Base-by-base conservation (phyloP, 2,329 filamentous ascomycete species). In the Pseudocercospora macadamiae region DNA sequence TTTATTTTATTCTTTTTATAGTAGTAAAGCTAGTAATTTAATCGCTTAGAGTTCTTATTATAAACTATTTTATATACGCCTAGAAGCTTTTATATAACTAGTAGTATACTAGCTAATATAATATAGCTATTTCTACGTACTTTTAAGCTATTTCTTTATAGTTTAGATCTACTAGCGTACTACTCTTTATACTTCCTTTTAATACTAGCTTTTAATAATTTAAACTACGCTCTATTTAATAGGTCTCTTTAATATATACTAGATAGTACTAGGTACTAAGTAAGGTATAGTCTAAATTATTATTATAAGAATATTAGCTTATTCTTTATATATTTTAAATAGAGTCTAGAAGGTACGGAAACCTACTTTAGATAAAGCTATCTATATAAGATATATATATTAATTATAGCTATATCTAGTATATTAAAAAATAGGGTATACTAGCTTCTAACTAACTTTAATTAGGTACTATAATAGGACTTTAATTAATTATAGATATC, bases 321-420 rank as follows among this genome's bases (percentile, higher is more conserved):
- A 32, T 51, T 18, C 48, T 34, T 51, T 37, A 37, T 51, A 51
- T 51, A 51, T 21, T 19, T 51, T 32, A 36, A 51, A 7, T 28
- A n/a, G 7, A 32, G 8, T 18, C 14, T n/a, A n/a, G 23, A 16
- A n/a, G 28, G 51, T 21, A 54, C n/a, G 8, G 19, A 25, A 3
- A 14, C 21, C 21, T 7, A 10, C 5, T 23, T 5, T 9, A 21
- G 14, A 44, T 39, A 54, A 3, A 28, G 10, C 5, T 54, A 8
- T 8, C 23, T 12, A 26, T 45, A 54, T 28, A 54, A 21, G 8
- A 54, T 19, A 23, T n/a, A n/a, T n/a, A n/a, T n/a, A n/a, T n/a
- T n/a, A n/a, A n/a, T n/a, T n/a, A n/a, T n/a, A n/a, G n/a, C 51
- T 54, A 32, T 44, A 54, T 54, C 28, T 28, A 54, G 34, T 28